Percentiles rank a stretch among this genome's conserved stretches.
These are phyloP conservation scores for Umbelopsis vinacea DNA, from an alignment of 192 early-diverging fungal genomes.

Conservation along the genomic window DNA sequence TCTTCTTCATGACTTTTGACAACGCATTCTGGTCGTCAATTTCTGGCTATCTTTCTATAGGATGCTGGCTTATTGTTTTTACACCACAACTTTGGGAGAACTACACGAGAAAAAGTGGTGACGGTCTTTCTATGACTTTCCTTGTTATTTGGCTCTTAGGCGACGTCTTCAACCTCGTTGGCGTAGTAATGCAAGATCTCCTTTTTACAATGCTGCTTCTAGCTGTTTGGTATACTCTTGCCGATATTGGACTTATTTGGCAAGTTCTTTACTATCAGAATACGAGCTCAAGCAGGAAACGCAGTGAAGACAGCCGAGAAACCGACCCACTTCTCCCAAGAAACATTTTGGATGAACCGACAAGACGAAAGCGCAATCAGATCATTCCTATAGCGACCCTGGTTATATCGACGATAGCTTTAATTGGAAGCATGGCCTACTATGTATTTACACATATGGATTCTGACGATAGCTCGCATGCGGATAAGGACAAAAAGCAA, in stretches of 20 bases:
- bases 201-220: constrained; percentile 75
- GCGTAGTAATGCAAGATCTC: constrained; percentile 73
- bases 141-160: constrained; percentile 79
- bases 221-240: constrained; percentile 72
- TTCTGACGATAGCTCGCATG: neutral
- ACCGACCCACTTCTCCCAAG: constrained; percentile 28
- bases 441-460: neutral
- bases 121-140: constrained; percentile 74
- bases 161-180: constrained; percentile 76
- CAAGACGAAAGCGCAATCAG: constrained; percentile 6
- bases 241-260: constrained; percentile 68
- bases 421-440: constrained; percentile 1
- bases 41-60: constrained; percentile 69
- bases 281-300: constrained; percentile 37
- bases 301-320: constrained; percentile 36
- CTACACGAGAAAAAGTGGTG: constrained; percentile 76
- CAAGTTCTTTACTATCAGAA: constrained; percentile 67
- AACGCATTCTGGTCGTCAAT: constrained; percentile 47
- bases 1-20: constrained; percentile 1
- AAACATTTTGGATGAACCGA: neutral
- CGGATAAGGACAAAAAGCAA: neutral
- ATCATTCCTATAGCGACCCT: constrained; percentile 2
- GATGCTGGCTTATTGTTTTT: constrained; percentile 84
- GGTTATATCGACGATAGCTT: neutral
- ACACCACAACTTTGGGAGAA: constrained; percentile 82